Evolutionary conservation across 1,139 yeast species (phyloP).

Genomic region (Saccharomyces hybrid): DNA sequence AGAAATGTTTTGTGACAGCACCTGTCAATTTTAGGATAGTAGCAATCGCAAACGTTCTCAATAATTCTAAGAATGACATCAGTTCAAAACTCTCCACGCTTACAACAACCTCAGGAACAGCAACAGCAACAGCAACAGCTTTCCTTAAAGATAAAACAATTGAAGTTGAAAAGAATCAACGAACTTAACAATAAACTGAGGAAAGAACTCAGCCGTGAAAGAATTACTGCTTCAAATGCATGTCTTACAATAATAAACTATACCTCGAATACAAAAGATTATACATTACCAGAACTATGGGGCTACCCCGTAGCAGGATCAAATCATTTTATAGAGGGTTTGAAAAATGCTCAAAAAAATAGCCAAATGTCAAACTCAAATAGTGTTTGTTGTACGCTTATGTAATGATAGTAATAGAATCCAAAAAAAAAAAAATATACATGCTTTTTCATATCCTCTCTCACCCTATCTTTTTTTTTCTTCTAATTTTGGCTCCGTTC

Average conservation of each 20-base stretch:
- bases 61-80: background rate
- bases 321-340: constrained; percentile 36
- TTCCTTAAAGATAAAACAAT: constrained; percentile 29
- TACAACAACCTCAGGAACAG: background rate
- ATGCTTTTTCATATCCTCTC: background rate
- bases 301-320: constrained; percentile 41
- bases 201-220: constrained; percentile 46
- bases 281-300: constrained; percentile 47
- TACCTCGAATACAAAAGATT: constrained; percentile 45
- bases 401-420: constrained; percentile 1
- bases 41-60: background rate
- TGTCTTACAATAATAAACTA: constrained; percentile 43
- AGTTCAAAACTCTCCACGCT: background rate
- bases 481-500: background rate
- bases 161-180: constrained; percentile 57
- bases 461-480: background rate
- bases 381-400: constrained; percentile 10
- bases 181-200: constrained; percentile 52
- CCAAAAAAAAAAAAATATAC: background rate
- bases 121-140: constrained; percentile 15
- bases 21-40: background rate
- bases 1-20: background rate
- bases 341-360: constrained; percentile 1
- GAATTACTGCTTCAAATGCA: constrained; percentile 66
- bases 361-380: background rate